phyloP scores from a whole-genome alignment of 306 rosid genomes.

The Sindora glabra region DNA sequence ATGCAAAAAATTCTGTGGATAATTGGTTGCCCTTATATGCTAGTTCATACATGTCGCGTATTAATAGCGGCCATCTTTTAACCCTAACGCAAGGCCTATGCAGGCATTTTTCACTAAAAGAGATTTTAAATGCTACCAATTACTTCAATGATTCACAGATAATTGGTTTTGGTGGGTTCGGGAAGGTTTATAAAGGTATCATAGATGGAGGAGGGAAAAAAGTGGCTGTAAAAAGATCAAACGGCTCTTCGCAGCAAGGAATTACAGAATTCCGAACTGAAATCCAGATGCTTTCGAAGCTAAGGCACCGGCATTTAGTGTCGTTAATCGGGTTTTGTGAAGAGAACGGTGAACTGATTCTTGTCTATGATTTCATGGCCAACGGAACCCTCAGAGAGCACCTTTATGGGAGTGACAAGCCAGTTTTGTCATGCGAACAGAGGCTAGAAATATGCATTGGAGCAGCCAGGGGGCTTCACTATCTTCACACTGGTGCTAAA shows the following conservation, averaged over 20 bases:
- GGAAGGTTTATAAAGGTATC: conserved; percentile 43
- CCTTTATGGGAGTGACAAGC: conserved; percentile 17
- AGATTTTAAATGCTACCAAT: conserved; percentile 32
- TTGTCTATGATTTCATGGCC: conserved; percentile 44
- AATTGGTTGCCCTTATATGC: conserved; percentile 38
- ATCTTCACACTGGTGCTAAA: conserved; percentile 30
- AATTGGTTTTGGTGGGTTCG: conserved; percentile 53
- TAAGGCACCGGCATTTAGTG: conserved; percentile 42
- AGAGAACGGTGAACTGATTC: conserved; percentile 38
- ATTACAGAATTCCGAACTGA: conserved; percentile 33
- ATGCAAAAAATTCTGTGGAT: background rate
- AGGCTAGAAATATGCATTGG: conserved; percentile 40
- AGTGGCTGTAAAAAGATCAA: conserved; percentile 48
- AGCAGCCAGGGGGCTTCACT: conserved; percentile 34
- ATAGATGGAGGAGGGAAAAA: conserved; percentile 36
- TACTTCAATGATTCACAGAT: conserved; percentile 34
- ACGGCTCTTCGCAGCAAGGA: conserved; percentile 39
- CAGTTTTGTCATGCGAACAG: conserved; percentile 32
- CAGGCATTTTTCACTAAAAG: conserved; percentile 30
- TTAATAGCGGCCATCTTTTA: conserved; percentile 20
- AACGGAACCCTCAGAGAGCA: conserved; percentile 47
- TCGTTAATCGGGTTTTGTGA: conserved; percentile 38
- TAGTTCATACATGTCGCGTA: conserved; percentile 7
- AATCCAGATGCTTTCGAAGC: conserved; percentile 46
- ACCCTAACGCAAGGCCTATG: conserved; percentile 21